Evolutionary conservation across 1,284 basidiomycete genomes (phyloP), one percentile per base, ranked within the genome.

Genomic region (Ustilago esculenta): DNA sequence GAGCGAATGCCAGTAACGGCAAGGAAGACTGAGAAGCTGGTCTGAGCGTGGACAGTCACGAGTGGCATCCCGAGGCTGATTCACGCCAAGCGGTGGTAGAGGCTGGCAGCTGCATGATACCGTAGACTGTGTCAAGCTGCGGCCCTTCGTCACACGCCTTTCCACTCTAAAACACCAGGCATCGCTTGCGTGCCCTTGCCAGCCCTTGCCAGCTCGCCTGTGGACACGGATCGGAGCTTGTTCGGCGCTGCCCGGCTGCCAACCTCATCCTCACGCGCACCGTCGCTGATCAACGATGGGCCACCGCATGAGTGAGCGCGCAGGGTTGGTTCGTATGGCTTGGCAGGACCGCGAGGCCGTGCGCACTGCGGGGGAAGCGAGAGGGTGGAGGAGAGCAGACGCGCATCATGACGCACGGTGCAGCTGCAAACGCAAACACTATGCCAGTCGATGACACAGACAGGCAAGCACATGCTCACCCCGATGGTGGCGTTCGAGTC

Each of bases 351-450:
- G 37, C 37, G 20, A 18, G 37, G 20, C 37, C 37, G 37, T 39
- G 37, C 37, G 37, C 21, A 39, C 17, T 5, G 27, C 27, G 12
- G 12, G 27, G 27, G 10, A 30, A 25, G 37, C 47, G 44, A 45
- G 53, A 50, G 57, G 44, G 47, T 51, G 30, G 55, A 41, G n/a
- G 43, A 20, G 24, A 10, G 36, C 24, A 5, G n/a, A 37, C 17
- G 41, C 36, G 57, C 57, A 53, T 34, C 23, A 54, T 60, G 57
- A 60, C 57, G 57, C 57, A 60, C 50, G 40, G 41, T 40, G 57
- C 57, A 49, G 40, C 21, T 32, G 18, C 9, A n/a, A 42, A 25
- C 12, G 6, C 27, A 29, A 20, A 4, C 21, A 2, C 41, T 25
- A 43, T 20, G n/a, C n/a, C n/a, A n/a, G n/a, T n/a, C n/a, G n/a